Percentiles rank a stretch among this genome's conserved stretches.
Evolutionary conservation across 345 rosid species (phyloP).

Genomic region (Eucalyptus regnans): DNA sequence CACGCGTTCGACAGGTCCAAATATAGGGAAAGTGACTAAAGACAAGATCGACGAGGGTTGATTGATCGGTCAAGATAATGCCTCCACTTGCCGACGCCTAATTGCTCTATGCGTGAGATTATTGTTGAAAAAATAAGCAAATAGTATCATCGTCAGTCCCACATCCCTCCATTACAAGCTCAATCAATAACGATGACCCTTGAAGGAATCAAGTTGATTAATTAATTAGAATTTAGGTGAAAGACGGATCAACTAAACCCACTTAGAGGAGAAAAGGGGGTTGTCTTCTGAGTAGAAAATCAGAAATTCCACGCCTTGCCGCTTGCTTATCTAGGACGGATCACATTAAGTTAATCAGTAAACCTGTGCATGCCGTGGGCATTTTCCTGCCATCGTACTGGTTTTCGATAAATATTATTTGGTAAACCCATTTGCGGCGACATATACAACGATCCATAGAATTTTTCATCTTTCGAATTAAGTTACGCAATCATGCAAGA

Average conservation of each 20-base stretch:
- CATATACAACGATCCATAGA: not conserved
- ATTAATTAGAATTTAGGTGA: not conserved
- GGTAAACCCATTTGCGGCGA: not conserved
- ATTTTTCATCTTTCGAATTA: not conserved
- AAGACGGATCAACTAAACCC: not conserved
- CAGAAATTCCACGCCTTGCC: not conserved
- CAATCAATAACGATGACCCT: not conserved
- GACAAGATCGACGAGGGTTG: not conserved
- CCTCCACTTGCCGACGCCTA: not conserved
- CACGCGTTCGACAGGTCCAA: not conserved
- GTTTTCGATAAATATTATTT: not conserved
- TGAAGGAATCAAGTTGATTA: not conserved
- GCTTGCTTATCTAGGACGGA: not conserved
- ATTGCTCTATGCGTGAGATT: not conserved
- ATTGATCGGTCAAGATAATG: not conserved
- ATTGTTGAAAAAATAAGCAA: not conserved
- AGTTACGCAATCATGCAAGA: not conserved
- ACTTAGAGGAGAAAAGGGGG: not conserved
- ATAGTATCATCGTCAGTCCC: not conserved
- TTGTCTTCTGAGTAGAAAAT: not conserved
- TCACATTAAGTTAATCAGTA: not conserved
- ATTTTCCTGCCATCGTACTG: not conserved
- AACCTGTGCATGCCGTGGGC: not conserved
- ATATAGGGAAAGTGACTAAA: not conserved
- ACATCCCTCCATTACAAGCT: not conserved